Evolutionary conservation across 2,329 filamentous ascomycete species (phyloP).

Genomic region (Penicillium sclerotigenum): DNA sequence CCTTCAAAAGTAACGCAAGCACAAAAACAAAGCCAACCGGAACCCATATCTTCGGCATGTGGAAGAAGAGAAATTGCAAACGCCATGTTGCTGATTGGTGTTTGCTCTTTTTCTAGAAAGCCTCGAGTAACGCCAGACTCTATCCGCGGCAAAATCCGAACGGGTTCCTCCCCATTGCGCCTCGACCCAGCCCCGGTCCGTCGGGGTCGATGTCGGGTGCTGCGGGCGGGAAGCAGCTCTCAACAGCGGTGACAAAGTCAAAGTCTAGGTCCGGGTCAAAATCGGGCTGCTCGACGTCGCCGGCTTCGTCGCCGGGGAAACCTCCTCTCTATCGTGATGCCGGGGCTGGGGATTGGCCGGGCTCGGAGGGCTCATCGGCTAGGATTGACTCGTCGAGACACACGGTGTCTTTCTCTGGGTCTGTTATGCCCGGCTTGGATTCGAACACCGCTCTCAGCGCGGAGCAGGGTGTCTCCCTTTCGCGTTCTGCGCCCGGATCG

Average conservation of each 20-base stretch:
- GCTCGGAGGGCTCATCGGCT: constrained; percentile 14
- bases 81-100: constrained; percentile 21
- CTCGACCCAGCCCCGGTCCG: constrained; percentile 3
- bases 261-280: constrained; percentile 17
- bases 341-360: constrained; percentile 17
- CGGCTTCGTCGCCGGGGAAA: not conserved
- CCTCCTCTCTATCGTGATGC: constrained; percentile 3
- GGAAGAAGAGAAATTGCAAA: constrained; percentile 16
- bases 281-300: constrained; percentile 2
- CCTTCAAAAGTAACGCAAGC: constrained; percentile 33
- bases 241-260: not conserved
- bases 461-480: not conserved
- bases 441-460: not conserved
- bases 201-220: not conserved
- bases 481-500: constrained; percentile 10
- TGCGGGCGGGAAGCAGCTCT: not conserved
- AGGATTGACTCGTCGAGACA: not conserved
- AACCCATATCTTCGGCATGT: constrained; percentile 13
- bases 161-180: constrained; percentile 25
- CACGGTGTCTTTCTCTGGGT: not conserved
- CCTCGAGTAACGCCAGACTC: constrained; percentile 20
- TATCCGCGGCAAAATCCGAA: constrained; percentile 19
- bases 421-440: not conserved
- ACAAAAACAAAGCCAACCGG: constrained; percentile 14
- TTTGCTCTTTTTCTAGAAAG: constrained; percentile 24